Evolutionary conservation across 768 basidiomycete species (phyloP).

Genomic region (Candolleomyces aberdarensis): DNA sequence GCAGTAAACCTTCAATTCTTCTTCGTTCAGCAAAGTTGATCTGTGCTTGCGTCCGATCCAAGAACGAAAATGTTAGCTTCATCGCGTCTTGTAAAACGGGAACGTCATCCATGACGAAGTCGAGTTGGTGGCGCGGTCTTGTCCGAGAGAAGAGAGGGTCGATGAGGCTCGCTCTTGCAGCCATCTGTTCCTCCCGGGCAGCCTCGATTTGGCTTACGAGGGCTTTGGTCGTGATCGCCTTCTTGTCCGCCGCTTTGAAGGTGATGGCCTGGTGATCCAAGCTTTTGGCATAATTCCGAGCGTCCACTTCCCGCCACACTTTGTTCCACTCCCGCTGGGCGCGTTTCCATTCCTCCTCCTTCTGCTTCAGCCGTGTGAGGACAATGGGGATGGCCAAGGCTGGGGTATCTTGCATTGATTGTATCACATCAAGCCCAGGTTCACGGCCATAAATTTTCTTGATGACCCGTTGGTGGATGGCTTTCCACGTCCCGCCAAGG

Average conservation of each 20-base stretch:
- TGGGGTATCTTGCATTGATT: slow-evolving; percentile 91
- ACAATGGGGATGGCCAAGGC: slow-evolving; percentile 88
- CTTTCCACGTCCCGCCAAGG: slow-evolving; percentile 81
- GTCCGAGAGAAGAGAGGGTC: slow-evolving; percentile 59
- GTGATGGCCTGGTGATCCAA: slow-evolving; percentile 91
- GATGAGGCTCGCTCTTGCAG: slow-evolving; percentile 61
- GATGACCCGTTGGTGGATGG: slow-evolving; percentile 88
- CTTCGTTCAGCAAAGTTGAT: slow-evolving; percentile 69
- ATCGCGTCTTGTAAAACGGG: slow-evolving; percentile 81
- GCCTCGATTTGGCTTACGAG: slow-evolving; percentile 85
- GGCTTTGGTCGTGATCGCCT: slow-evolving; percentile 67
- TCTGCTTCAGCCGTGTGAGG: slow-evolving; percentile 83
- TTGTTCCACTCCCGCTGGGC: slow-evolving; percentile 99
- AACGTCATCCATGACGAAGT: slow-evolving; percentile 71
- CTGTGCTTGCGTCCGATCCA: slow-evolving; percentile 84
- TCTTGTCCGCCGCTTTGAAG: slow-evolving; percentile 92
- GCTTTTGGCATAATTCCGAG: slow-evolving; percentile 89
- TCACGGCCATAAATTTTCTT: slow-evolving; percentile 97
- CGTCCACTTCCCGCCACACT: slow-evolving; percentile 96
- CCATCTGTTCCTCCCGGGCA: slow-evolving; percentile 77
- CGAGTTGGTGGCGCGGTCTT: slow-evolving; percentile 73
- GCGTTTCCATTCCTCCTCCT: slow-evolving; percentile 98
- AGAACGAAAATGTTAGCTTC: slow-evolving; percentile 85
- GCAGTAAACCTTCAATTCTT: slow-evolving; percentile 78
- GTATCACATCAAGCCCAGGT: slow-evolving; percentile 74